Evolutionary conservation across 2,329 filamentous ascomycete genomes (phyloP), one percentile per base, ranked within the genome.

Genomic region (Kalmusia sp.): DNA sequence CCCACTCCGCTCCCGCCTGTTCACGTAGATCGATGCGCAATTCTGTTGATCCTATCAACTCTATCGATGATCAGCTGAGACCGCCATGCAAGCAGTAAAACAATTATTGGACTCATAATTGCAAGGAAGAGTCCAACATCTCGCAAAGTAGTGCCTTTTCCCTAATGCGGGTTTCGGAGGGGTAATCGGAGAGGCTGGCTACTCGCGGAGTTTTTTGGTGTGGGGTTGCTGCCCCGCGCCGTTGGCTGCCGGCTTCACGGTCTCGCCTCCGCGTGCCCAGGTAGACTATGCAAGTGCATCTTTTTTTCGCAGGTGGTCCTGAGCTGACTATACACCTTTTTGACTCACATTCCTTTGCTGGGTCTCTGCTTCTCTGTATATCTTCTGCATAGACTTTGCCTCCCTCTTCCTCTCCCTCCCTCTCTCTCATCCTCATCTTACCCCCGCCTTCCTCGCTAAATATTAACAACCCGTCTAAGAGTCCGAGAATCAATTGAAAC

Each of bases 251-350:
- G 33, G 44, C 31, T n/a, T 38, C 33, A 22, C 46, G 51, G 51
- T 44, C 52, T 54, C 51, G 51, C 52, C 45, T 33, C 24, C 19
- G 43, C 43, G 43, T 19, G 43, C 43, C n/a, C n/a, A n/a, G 35
- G 17, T 14, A 27, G 15, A 41, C 25, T 19, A 21, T 17, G 17
- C 21, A 24, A 14, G 25, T n/a, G 35, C 35, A 40, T 40, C 31
- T 51, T 51, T 51, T 51, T 51, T 51, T 25, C 39, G 31, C 40
- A 37, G 17, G 11, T 51, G 31, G 31, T 41, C 48, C 27, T 25
- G 8, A 15, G 21, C 6, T 28, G n/a, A 50, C 4, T 17, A 19
- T 44, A n/a, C 22, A 22, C 22, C 19, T 37, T 5, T n/a, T 37
- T 50, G 48, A 50, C 48, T 50, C 48, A 50, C 38, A 35, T 25